A percentile compares a stretch with the other conserved stretches of the same genome.
These are phyloP conservation scores for Hylodesmum podocarpum DNA, from an alignment of 306 rosid species.

Conservation along the genomic window DNA sequence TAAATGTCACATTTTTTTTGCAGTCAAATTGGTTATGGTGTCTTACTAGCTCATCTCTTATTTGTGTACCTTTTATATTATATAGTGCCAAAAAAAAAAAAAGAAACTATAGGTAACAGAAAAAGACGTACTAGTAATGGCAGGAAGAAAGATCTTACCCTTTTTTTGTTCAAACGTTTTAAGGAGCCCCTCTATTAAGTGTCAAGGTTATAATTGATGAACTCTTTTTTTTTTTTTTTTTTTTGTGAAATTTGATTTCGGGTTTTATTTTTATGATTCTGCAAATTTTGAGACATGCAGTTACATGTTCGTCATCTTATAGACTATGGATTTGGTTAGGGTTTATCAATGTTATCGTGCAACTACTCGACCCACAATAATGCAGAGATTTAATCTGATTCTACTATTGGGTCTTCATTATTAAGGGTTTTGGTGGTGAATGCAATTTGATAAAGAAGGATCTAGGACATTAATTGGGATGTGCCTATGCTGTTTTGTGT, in stretches of 20 bases:
- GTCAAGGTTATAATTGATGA: slow-evolving; percentile 38
- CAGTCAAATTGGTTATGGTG: slow-evolving; percentile 51
- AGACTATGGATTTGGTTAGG: slow-evolving; percentile 49
- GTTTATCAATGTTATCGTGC: slow-evolving; percentile 38
- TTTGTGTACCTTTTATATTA: slow-evolving; percentile 33
- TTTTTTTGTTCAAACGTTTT: slow-evolving; percentile 39
- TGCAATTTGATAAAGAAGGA: slow-evolving; percentile 13
- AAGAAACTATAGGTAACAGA: slow-evolving; percentile 27
- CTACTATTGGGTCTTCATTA: slow-evolving; percentile 36
- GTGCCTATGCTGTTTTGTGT: slow-evolving; percentile 8
- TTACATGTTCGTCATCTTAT: slow-evolving; percentile 48
- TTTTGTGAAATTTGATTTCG: too few species aligned
- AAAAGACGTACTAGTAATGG: slow-evolving; percentile 47
- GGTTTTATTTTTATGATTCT: slow-evolving; percentile 42
- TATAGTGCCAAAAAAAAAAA: not conserved
- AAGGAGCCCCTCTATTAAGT: slow-evolving; percentile 25
- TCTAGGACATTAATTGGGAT: slow-evolving; percentile 12
- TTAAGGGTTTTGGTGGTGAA: slow-evolving; percentile 47
- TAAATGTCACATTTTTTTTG: slow-evolving; percentile 58
- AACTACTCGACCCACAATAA: slow-evolving; percentile 30
- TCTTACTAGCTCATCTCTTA: slow-evolving; percentile 48
- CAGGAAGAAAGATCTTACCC: slow-evolving; percentile 40
- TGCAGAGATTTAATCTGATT: slow-evolving; percentile 45
- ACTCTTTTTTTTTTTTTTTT: too few species aligned
- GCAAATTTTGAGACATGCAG: slow-evolving; percentile 34